Evolutionary conservation across 352 stramenopile genomes (phyloP), one percentile per base, ranked within the genome.

Genomic region (Phytophthora crassamura): DNA sequence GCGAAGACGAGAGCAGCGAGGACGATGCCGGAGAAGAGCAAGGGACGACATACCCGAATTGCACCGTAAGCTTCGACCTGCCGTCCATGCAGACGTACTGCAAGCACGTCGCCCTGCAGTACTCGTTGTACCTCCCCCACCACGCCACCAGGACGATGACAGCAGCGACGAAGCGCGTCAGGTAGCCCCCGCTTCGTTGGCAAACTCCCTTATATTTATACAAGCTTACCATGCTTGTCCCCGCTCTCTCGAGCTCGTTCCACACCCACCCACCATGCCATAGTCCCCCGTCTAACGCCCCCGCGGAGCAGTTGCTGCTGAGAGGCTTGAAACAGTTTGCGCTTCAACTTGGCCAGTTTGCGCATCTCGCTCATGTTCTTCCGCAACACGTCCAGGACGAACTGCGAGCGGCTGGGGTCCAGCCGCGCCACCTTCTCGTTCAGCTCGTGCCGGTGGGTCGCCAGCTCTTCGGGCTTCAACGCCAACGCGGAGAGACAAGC

Each of bases 11-110:
- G 18, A 32, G 20, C 28, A 18, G 41, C 39, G 47, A 69, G 15
- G 36, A 58, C 15, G 33, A 52, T 8, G 36, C 25, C n/a, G n/a
- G n/a, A 52, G 46, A 58, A 1, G 46, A 53, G 33, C 48, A 54
- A 33, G 33, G 25, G 8, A 22, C 69, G 35, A 68, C 62, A 41
- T 83, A 69, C 46, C 57, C 64, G 20, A 61, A 60, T 34, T 69
- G 67, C 6, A 52, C 65, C 15, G 32, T 80, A 18, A 55, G 39
- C 30, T 72, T 76, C 42, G 80, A 91, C 42, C 60, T 92, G 28
- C 83, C 85, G 22, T 92, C 83, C 59, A 92, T 92, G 85, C 70
- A 89, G 60, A 74, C 56, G 6, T 92, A 91, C 62, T 86, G 74
- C 58, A 74, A 74, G 6, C 71, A 74, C 14, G 81, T 88, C 15